Evolutionary conservation across 169 alveolate genomes (phyloP).

Genomic region (Plasmodium fragile): DNA sequence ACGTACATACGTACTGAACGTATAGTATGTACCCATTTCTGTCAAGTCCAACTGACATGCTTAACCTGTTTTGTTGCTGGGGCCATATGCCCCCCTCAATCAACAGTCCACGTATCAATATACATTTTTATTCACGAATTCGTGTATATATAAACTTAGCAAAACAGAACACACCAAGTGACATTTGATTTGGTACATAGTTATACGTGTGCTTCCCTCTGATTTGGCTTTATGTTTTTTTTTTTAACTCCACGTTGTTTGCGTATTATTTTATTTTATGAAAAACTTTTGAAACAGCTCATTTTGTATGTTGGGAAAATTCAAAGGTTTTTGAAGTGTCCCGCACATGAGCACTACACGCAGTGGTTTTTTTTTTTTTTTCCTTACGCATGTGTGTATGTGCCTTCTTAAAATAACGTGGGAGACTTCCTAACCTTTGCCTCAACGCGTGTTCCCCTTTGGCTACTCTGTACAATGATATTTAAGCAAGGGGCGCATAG

Average conservation of each 20-base stretch:
- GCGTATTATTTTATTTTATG: not conserved
- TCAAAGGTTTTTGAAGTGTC: not conserved
- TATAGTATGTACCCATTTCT: not conserved
- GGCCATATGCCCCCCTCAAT: not conserved
- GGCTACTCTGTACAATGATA: not conserved
- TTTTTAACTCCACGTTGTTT: not conserved
- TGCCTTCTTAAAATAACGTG: not conserved
- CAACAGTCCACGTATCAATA: not conserved
- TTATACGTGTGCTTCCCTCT: not conserved
- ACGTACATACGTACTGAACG: not conserved
- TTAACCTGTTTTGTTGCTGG: not conserved
- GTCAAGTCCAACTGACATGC: not conserved
- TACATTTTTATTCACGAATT: not conserved
- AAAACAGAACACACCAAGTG: not conserved
- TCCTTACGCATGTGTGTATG: not conserved
- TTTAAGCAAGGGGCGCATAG: not conserved
- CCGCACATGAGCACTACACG: not conserved
- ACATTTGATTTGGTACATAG: not conserved
- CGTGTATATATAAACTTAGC: not conserved
- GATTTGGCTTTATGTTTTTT: conserved; percentile 3
- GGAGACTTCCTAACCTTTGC: not conserved
- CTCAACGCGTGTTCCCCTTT: not conserved
- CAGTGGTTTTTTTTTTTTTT: not conserved
- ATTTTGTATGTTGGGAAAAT: not conserved
- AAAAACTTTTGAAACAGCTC: not conserved